A percentile compares a stretch with the other conserved stretches of the same genome.
phyloP scores from a whole-genome alignment of 352 stramenopile genomes.

The Globisporangium orthogonon region DNA sequence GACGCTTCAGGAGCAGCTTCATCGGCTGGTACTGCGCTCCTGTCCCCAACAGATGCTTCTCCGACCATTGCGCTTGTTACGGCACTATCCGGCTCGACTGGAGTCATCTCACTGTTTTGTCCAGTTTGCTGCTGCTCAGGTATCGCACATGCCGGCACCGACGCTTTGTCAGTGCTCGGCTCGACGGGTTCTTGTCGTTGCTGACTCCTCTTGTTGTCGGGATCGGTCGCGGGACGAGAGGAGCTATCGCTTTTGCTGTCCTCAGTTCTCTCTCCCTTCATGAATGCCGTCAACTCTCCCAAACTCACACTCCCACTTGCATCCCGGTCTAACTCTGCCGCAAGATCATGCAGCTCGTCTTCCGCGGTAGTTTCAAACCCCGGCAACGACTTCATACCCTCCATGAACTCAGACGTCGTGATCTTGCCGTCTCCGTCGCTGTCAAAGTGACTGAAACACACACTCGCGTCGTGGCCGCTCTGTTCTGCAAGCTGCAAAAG shows the following conservation, averaged over 20 bases:
- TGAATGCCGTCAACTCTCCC: slow-evolving; percentile 42
- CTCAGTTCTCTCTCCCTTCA: slow-evolving; percentile 11
- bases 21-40: not conserved
- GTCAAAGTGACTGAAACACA: slow-evolving; percentile 73
- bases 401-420: slow-evolving; percentile 44
- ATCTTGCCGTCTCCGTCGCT: slow-evolving; percentile 51
- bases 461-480: slow-evolving; percentile 37
- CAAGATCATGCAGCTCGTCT: slow-evolving; percentile 29
- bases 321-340: slow-evolving; percentile 41
- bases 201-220: not conserved
- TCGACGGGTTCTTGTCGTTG: not conserved
- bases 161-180: too few species aligned
- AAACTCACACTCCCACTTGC: slow-evolving; percentile 51
- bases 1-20: not conserved
- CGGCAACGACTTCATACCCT: slow-evolving; percentile 38
- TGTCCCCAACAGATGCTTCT: not conserved
- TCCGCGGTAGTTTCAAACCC: slow-evolving; percentile 36
- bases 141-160: too few species aligned
- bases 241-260: not conserved
- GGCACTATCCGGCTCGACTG: not conserved
- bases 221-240: too few species aligned
- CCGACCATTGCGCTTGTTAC: not conserved
- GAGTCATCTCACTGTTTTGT: not conserved
- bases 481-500: slow-evolving; percentile 31
- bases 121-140: not conserved